Conservation (phyloP, 306 rosid genomes). For the Luffa aegyptiaca region DNA sequence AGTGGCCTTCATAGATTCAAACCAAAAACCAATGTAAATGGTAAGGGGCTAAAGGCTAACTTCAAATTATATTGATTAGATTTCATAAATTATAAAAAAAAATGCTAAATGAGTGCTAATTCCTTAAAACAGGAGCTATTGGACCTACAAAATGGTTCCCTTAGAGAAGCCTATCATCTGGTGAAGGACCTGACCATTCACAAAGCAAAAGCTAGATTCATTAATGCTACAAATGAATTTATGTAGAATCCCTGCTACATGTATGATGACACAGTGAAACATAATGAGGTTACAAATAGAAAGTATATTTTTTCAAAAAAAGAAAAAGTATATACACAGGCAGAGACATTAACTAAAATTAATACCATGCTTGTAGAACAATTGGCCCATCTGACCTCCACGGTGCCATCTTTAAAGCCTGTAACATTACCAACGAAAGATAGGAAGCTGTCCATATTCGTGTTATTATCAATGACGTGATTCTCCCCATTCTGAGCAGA, state of each 20-base stretch:
- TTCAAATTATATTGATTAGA: neutral
- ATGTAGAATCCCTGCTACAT: neutral
- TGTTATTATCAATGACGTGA: slow-evolving; percentile 22
- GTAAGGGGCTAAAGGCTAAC: neutral
- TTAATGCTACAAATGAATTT: neutral
- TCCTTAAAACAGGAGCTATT: neutral
- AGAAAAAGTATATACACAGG: neutral
- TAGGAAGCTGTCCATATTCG: slow-evolving; percentile 33
- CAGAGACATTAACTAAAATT: neutral
- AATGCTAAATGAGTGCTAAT: neutral
- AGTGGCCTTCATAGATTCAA: neutral
- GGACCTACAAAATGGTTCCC: neutral
- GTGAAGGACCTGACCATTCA: slow-evolving; percentile 1
- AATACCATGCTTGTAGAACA: slow-evolving; percentile 65
- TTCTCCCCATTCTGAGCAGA: slow-evolving; percentile 23
- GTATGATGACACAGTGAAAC: neutral
- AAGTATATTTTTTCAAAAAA: neutral
- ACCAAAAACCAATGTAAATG: neutral
- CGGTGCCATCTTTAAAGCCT: slow-evolving; percentile 55
- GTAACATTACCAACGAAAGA: slow-evolving; percentile 58
- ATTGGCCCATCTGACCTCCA: slow-evolving; percentile 90
- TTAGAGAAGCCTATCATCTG: neutral
- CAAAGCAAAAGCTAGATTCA: neutral
- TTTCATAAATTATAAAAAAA: neutral
- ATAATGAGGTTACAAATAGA: neutral